Conservation (phyloP, 2,329 filamentous ascomycete species). For the Alternaria tenuissima region DNA sequence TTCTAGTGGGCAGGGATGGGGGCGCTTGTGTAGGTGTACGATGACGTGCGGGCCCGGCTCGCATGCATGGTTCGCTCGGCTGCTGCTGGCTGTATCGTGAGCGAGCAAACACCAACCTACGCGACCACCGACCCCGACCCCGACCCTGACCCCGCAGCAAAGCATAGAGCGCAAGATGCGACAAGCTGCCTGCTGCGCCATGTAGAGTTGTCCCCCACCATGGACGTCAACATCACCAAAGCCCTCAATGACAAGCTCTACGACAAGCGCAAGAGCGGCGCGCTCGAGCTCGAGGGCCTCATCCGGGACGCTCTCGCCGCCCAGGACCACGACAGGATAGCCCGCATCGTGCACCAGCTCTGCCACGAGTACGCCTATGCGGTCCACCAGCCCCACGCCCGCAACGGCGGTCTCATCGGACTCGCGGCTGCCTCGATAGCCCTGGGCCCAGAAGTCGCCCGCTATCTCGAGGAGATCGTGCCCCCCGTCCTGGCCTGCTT, state of each 20-base stretch:
- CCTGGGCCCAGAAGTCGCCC: slow-evolving; percentile 86
- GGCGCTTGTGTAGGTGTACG: slow-evolving; percentile 21
- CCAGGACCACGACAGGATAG: slow-evolving; percentile 81
- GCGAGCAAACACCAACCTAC: slow-evolving; percentile 11
- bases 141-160: too few relatives aligned
- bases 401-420: slow-evolving; percentile 95
- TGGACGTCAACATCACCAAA: slow-evolving; percentile 91
- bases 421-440: slow-evolving; percentile 95
- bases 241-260: slow-evolving; percentile 98
- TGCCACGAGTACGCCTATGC: slow-evolving; percentile 98
- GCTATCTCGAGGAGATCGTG: slow-evolving; percentile 91
- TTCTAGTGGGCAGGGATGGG: slow-evolving; percentile 22
- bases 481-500: slow-evolving; percentile 97
- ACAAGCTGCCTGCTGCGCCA: slow-evolving; percentile 25
- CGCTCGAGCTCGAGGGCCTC: slow-evolving; percentile 89
- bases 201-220: slow-evolving; percentile 54
- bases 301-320: slow-evolving; percentile 83
- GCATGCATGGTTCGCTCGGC: slow-evolving; percentile 13
- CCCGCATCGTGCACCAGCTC: slow-evolving; percentile 90
- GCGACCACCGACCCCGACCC: not conserved
- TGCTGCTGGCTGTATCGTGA: slow-evolving; percentile 1
- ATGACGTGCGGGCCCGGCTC: slow-evolving; percentile 37
- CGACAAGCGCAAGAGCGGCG: slow-evolving; percentile 95
- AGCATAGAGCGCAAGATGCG: slow-evolving; percentile 5
- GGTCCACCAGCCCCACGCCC: slow-evolving; percentile 93